phyloP scores from a whole-genome alignment of 2,329 filamentous ascomycete species.

The Xylariales sp. region DNA sequence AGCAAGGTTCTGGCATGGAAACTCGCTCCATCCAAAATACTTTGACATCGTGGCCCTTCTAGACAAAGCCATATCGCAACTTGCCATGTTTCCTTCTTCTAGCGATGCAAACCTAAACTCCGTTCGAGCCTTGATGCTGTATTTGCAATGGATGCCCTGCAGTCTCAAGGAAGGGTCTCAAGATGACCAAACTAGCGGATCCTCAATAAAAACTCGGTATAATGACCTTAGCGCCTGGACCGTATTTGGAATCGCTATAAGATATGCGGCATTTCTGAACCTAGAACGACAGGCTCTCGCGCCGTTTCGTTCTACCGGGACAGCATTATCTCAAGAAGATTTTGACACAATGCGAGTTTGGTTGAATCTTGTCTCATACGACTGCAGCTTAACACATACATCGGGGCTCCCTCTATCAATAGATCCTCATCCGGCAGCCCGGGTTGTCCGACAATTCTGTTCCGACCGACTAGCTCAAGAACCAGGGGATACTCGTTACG shows the following conservation, averaged over 20 bases:
- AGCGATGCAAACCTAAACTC: conserved; percentile 1
- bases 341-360: conserved; percentile 1
- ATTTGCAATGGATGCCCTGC: conserved; percentile 6
- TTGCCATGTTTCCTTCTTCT: neutral
- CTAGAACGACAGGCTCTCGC: conserved; percentile 1
- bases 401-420: conserved; percentile 1
- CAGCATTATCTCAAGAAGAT: neutral
- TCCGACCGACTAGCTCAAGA: neutral
- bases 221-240: conserved; percentile 5
- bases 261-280: conserved; percentile 3
- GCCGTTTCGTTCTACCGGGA: neutral
- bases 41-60: neutral
- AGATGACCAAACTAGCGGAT: neutral
- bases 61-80: conserved; percentile 1
- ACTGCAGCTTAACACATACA: conserved; percentile 1
- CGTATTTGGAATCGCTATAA: conserved; percentile 1
- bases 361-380: conserved; percentile 4
- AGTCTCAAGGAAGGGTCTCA: neutral
- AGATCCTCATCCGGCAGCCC: neutral
- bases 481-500: conserved; percentile 1
- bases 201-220: conserved; percentile 2
- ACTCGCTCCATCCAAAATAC: conserved; percentile 1
- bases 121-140: conserved; percentile 3
- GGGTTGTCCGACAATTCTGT: neutral
- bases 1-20: conserved; percentile 2